phyloP scores from a whole-genome alignment of 2,329 filamentous ascomycete species.

The Cladophialophora bantiana region DNA sequence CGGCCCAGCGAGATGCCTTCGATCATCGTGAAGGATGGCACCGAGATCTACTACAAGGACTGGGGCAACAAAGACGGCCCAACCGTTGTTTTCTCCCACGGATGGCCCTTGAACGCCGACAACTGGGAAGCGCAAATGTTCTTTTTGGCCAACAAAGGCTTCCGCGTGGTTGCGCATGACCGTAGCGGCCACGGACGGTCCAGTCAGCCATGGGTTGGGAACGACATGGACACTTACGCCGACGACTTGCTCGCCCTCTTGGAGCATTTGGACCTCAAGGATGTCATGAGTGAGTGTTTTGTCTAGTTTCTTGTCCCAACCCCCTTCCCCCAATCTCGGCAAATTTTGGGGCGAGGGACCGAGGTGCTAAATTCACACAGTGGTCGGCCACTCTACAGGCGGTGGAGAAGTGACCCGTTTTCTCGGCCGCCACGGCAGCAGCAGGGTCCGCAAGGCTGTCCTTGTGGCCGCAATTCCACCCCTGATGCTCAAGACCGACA shows the following conservation, averaged over 20 bases:
- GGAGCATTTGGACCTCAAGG: slow-evolving; percentile 46
- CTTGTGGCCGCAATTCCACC: slow-evolving; percentile 50
- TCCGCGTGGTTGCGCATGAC: slow-evolving; percentile 47
- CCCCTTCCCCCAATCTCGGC: too few species aligned
- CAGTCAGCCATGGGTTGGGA: slow-evolving; percentile 50
- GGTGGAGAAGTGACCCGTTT: slow-evolving; percentile 52
- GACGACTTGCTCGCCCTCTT: slow-evolving; percentile 50
- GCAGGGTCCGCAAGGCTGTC: slow-evolving; percentile 50
- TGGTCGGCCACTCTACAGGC: slow-evolving; percentile 52
- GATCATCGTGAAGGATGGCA: slow-evolving; percentile 50
- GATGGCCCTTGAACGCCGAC: slow-evolving; percentile 52
- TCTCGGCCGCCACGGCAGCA: slow-evolving; percentile 47
- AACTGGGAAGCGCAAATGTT: slow-evolving; percentile 52
- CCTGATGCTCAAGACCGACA: slow-evolving; percentile 46
- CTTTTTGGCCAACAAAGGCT: slow-evolving; percentile 49
- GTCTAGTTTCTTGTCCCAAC: too few species aligned
- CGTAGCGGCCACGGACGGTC: slow-evolving; percentile 52
- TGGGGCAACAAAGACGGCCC: slow-evolving; percentile 50
- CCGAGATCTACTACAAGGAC: slow-evolving; percentile 53
- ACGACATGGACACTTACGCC: slow-evolving; percentile 51
- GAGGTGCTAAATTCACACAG: too few species aligned
- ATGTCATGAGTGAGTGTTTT: slow-evolving; percentile 39
- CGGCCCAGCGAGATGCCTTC: slow-evolving; percentile 39
- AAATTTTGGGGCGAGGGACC: too few species aligned
- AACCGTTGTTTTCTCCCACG: slow-evolving; percentile 49